phyloP scores from a whole-genome alignment of 345 rosid species.

The Arabidopsis thaliana region DNA sequence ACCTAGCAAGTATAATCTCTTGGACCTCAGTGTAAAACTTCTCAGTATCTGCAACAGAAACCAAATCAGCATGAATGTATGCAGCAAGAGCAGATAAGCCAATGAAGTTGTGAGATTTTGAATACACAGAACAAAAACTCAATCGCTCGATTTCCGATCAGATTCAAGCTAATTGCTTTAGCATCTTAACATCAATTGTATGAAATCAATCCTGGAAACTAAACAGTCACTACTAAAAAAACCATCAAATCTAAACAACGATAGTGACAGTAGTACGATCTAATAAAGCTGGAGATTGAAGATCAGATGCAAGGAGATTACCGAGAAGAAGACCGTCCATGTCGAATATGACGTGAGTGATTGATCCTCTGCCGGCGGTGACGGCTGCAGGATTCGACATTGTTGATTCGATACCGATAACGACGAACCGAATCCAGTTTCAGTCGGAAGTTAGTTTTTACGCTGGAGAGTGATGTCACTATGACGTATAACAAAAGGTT shows the following conservation, averaged over 20 bases:
- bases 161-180: neutral
- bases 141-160: neutral
- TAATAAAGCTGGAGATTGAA: neutral
- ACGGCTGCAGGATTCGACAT: constrained; percentile 31
- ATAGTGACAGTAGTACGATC: neutral
- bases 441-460: no score
- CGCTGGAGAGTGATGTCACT: no score
- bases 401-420: neutral
- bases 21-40: constrained; percentile 95
- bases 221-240: neutral
- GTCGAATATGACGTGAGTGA: constrained; percentile 90
- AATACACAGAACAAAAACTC: neutral
- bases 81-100: neutral
- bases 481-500: no score
- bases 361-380: constrained; percentile 46
- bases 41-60: constrained; percentile 75
- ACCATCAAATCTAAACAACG: neutral
- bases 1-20: constrained; percentile 84
- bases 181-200: neutral
- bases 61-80: neutral
- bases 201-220: neutral
- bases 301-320: constrained; percentile 35
- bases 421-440: no score
- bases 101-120: neutral
- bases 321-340: constrained; percentile 99